Percentiles rank a stretch among this genome's conserved stretches.
These are phyloP conservation scores for Phytophthora melonis DNA, from an alignment of 352 stramenopile species.

Conservation along the genomic window DNA sequence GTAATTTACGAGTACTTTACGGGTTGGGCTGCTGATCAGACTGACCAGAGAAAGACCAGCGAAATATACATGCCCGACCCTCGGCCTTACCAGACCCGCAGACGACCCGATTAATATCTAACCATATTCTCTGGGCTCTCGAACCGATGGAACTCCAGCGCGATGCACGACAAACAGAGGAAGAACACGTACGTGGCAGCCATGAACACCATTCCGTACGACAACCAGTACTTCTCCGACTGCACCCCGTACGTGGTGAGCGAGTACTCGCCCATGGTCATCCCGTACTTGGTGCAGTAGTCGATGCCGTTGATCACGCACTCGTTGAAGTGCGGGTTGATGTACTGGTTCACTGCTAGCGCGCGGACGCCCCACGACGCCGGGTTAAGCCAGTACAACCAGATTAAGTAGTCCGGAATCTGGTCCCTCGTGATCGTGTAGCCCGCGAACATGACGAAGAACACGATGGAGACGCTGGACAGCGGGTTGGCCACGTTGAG, in stretches of 20 bases:
- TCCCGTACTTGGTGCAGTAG: conserved; percentile 36
- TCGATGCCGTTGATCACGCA: conserved; percentile 36
- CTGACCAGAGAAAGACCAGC: no score
- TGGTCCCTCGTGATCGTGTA: conserved; percentile 42
- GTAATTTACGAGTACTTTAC: no score
- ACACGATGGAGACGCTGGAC: conserved; percentile 38
- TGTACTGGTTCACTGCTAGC: conserved; percentile 42
- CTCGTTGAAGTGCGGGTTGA: conserved; percentile 13
- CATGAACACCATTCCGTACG: conserved; percentile 36
- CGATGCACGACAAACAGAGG: conserved; percentile 20
- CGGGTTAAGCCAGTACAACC: conserved; percentile 60
- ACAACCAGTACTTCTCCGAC: conserved; percentile 33
- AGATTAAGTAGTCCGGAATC: conserved; percentile 41
- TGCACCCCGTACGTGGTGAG: conserved; percentile 40
- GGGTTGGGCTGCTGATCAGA: no score
- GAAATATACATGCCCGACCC: no score
- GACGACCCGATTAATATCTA: no score
- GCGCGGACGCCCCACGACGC: conserved; percentile 43
- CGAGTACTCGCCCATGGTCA: conserved; percentile 33
- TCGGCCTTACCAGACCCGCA: no score
- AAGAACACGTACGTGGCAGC: conserved; percentile 22
- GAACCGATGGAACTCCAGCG: conserved; percentile 19
- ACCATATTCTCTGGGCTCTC: conserved; percentile 26
- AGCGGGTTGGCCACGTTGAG: conserved; percentile 48
- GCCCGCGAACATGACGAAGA: conserved; percentile 44